Evolutionary conservation across 192 early-diverging fungal genomes (phyloP).

Genomic region (Entophlyctis luteolus): DNA sequence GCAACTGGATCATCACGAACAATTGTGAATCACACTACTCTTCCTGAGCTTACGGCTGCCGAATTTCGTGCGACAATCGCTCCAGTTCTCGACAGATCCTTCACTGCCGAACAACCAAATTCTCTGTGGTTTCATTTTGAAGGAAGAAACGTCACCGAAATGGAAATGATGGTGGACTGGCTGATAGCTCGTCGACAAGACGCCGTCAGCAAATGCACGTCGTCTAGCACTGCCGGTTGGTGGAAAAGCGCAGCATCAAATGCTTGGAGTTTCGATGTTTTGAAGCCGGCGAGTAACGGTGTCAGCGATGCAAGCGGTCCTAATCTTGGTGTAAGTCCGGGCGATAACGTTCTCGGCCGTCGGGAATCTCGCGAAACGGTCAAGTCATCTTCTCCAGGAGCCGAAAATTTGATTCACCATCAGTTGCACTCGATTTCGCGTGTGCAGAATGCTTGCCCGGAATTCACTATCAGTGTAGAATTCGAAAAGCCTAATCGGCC

Average conservation of each 20-base stretch:
- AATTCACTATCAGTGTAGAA: constrained; percentile 62
- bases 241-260: no score
- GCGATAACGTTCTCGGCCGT: constrained; percentile 1
- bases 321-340: not conserved
- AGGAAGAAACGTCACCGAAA: constrained; percentile 53
- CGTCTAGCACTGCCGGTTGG: no score
- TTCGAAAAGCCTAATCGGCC: constrained; percentile 63
- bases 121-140: constrained; percentile 65
- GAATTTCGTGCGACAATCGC: constrained; percentile 55
- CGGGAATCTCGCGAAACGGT: not conserved
- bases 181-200: constrained; percentile 29
- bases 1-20: constrained; percentile 55
- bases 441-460: no score
- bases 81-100: constrained; percentile 35
- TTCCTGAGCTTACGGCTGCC: constrained; percentile 53
- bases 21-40: constrained; percentile 60
- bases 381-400: not conserved
- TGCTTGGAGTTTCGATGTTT: no score
- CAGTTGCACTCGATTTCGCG: no score
- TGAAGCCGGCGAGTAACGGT: not conserved
- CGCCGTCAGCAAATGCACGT: not conserved
- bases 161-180: constrained; percentile 52
- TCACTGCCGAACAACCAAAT: not conserved
- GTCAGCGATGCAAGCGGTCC: constrained; percentile 29
- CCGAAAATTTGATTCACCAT: no score